Evolutionary conservation across 768 basidiomycete species (phyloP), one percentile per base, ranked within the genome.

Genomic region (Pulveroboletus sp.): DNA sequence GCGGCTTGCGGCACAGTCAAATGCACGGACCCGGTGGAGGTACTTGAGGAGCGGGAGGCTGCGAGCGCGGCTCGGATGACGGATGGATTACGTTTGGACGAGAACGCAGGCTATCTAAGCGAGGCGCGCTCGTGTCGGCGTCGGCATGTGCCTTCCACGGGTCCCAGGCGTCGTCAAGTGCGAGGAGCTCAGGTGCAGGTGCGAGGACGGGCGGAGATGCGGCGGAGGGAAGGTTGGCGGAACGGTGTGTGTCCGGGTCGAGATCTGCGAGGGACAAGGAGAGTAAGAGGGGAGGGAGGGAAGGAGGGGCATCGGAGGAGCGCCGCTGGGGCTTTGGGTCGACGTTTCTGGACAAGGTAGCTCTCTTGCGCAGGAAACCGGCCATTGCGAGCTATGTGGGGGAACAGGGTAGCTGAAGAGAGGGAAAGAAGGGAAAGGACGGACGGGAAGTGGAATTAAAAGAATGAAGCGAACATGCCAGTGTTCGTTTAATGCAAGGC

Each of bases 341-440:
- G n/a, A 6, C 19, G 38, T 36, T 49, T 50, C 47, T 61, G 0
- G 49, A 35, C 9, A 47, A 0, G 6, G 71, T 77, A 11, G 58
- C 51, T 61, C 77, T 79, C 70, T 69, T 80, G 69, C 76, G 80
- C 64, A 80, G 70, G 69, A 81, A 80, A 62, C 73, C 73, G 57
- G 76, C 74, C 80, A 81, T 80, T 30, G 57, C 45, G 23, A 44
- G 55, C 20, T 46, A 41, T 27, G 22, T 20, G 31, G 38, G n/a
- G 14, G 39, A 13, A n/a, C 3, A 16, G 46, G 6, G 45, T 24
- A 22, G 2, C 19, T 19, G n/a, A 17, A 13, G 31, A 5, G 17
- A 26, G 24, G 34, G 13, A 14, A 4, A 17, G 4, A 16, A 24
- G 9, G 14, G 16, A 9, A 16, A 27, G 16, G 27, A n/a, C 24